Percentiles rank a stretch among this genome's conserved stretches.
These are phyloP conservation scores for Clonostachys rosea DNA, from an alignment of 2,329 filamentous ascomycete genomes.

Conservation along the genomic window DNA sequence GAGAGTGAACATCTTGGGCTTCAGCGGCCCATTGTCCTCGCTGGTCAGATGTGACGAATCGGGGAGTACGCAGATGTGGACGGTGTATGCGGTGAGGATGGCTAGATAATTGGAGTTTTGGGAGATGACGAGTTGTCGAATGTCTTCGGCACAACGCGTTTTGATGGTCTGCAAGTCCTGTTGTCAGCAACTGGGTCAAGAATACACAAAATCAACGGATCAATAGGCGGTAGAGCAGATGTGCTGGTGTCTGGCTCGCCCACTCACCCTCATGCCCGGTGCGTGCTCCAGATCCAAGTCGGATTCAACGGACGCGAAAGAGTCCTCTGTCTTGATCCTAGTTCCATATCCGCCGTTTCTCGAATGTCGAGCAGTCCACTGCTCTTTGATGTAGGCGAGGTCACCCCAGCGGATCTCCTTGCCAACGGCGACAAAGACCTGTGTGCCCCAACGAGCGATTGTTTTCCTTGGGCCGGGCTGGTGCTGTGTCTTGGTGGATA, in stretches of 20 bases:
- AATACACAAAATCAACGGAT: not conserved
- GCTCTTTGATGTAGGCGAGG: slow-evolving; percentile 71
- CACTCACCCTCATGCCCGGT: slow-evolving; percentile 25
- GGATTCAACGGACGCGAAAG: slow-evolving; percentile 27
- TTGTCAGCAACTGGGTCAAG: not conserved
- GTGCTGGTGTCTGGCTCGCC: no score
- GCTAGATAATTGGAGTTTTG: slow-evolving; percentile 79
- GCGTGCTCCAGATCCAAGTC: slow-evolving; percentile 14
- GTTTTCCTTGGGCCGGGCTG: slow-evolving; percentile 52
- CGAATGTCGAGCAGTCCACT: slow-evolving; percentile 22
- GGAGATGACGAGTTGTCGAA: slow-evolving; percentile 80
- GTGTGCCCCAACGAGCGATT: slow-evolving; percentile 76
- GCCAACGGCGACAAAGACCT: slow-evolving; percentile 84
- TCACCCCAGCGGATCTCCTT: slow-evolving; percentile 92
- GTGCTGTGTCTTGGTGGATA: slow-evolving; percentile 34
- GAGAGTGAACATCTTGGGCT: slow-evolving; percentile 84
- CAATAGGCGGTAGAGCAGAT: no score
- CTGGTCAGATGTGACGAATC: slow-evolving; percentile 72
- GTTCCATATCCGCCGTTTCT: slow-evolving; percentile 20
- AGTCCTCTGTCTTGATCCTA: slow-evolving; percentile 44
- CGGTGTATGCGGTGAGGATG: slow-evolving; percentile 80
- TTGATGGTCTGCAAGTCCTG: slow-evolving; percentile 58
- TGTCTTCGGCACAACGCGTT: slow-evolving; percentile 73
- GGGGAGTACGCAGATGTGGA: slow-evolving; percentile 83
- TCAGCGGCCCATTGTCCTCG: slow-evolving; percentile 63